Evolutionary conservation across 345 rosid genomes (phyloP).

Genomic region (Atalantia buxifolia): DNA sequence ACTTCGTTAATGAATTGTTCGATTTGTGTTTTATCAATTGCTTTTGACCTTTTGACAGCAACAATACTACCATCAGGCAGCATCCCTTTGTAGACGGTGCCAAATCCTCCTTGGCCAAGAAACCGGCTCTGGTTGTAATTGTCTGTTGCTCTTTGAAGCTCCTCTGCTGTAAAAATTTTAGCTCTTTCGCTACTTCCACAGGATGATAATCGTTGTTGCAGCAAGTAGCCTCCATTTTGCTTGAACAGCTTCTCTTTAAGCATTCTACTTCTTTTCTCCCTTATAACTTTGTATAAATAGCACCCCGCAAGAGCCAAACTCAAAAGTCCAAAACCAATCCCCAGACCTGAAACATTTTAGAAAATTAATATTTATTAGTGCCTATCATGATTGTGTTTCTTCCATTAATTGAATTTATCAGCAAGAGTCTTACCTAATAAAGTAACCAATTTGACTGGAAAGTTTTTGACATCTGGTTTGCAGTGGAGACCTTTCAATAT

Average conservation of each 20-base stretch:
- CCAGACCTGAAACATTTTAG: constrained; percentile 11
- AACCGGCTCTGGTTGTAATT: constrained; percentile 20
- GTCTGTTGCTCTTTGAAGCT: constrained; percentile 25
- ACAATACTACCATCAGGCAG: too few relatives aligned
- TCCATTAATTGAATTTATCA: too few relatives aligned
- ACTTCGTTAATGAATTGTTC: too few relatives aligned
- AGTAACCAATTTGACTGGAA: constrained; percentile 15
- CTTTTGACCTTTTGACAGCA: constrained; percentile 18
- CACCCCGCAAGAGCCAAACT: neutral
- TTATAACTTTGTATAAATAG: neutral
- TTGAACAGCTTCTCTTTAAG: constrained; percentile 12
- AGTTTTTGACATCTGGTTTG: neutral
- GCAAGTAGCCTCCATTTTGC: constrained; percentile 26
- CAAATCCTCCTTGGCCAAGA: constrained; percentile 31
- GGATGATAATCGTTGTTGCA: constrained; percentile 15
- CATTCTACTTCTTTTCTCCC: constrained; percentile 4
- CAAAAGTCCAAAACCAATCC: constrained; percentile 19
- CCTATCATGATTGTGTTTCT: too few relatives aligned
- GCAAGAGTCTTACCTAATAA: constrained; percentile 4
- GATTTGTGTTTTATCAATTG: neutral
- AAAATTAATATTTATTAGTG: too few relatives aligned
- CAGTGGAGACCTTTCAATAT: neutral
- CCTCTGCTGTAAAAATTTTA: constrained; percentile 14
- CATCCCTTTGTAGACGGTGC: neutral
- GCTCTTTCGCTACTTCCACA: constrained; percentile 9